Conservation (phyloP, 257 asterid genomes). For the Petrea volubilis region DNA sequence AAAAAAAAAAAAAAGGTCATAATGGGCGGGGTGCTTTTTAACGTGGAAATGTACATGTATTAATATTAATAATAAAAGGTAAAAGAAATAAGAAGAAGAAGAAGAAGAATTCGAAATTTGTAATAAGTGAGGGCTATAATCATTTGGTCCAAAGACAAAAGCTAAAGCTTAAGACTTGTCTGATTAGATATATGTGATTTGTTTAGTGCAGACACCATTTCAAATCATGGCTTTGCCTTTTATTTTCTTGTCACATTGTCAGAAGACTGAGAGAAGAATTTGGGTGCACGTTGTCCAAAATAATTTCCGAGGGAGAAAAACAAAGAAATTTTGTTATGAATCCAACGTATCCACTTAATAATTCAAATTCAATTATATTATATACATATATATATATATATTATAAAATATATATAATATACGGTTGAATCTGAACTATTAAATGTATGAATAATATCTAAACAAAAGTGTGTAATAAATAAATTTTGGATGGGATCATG, state of each 20-base stretch:
- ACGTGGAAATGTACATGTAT: constrained; percentile 7
- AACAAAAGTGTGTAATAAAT: constrained; percentile 4
- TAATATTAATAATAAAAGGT: background rate
- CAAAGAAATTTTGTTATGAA: too few relatives aligned
- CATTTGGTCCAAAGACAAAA: constrained; percentile 34
- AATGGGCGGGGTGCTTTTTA: background rate
- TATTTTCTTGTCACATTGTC: constrained; percentile 12
- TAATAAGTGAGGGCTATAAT: background rate
- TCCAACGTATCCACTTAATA: too few relatives aligned
- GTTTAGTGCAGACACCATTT: background rate
- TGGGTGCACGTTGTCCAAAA: constrained; percentile 27
- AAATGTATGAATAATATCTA: too few relatives aligned
- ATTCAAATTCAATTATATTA: too few relatives aligned
- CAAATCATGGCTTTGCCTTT: constrained; percentile 11
- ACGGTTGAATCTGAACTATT: too few relatives aligned
- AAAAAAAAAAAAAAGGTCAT: background rate
- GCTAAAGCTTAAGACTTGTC: background rate
- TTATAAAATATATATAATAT: too few relatives aligned
- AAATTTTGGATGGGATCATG: background rate
- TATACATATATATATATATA: too few relatives aligned
- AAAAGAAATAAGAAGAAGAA: too few relatives aligned
- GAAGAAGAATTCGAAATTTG: constrained; percentile 12
- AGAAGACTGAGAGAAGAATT: constrained; percentile 6
- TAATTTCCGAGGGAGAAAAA: background rate
- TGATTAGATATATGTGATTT: constrained; percentile 1